Base-by-base conservation (phyloP, 1,284 basidiomycete species). In the Pseudozyma thailandica region DNA sequence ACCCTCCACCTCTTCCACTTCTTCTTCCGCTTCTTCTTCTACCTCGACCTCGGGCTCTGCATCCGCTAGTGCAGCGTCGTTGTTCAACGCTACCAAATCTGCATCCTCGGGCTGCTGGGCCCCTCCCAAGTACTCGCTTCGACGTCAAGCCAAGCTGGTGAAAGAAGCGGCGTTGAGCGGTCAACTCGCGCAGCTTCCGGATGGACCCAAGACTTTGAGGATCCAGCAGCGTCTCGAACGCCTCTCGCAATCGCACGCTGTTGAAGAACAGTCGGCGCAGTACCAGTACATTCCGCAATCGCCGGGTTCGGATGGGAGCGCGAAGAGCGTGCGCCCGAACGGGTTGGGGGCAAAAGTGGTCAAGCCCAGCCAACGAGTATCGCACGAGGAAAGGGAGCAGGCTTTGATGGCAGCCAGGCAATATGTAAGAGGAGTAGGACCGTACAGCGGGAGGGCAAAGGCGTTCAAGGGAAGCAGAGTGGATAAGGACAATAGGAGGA, bases 381-480 rank as follows among this genome's bases (percentile, higher is more conserved):
- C 51, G 2, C 18, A 30, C 3, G 2, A 48, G 26, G 69, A 73
- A 15, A 47, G 12, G 12, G 23, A 56, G 6, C 58, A 50, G 10
- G 73, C 74, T 3, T 25, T 63, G 21, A 28, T 33, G 2, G 60
- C 60, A 1, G 76, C 76, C 6, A 37, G 48, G 6, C 21, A 37
- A 21, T 44, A 33, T n/a, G 59, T 53, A 6, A 50, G 51, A 31
- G 44, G 51, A 16, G 57, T 57, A 8, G 76, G 76, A 3, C 76
- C 76, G 15, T 78, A 78, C 20, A 44, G 62, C 3, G 76, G 76
- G 8, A 68, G 76, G 25, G 41, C 59, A 1, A 69, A 61, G 50
- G 62, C 71, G 44, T 78, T 78, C 58, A 78, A 78, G 43, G 76
- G 76, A 15, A 52, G 60, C 33, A 51, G 50, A 26, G 68, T 71